Evolutionary conservation across 148 eudicot species (phyloP).

Genomic region (Rheum nobile): DNA sequence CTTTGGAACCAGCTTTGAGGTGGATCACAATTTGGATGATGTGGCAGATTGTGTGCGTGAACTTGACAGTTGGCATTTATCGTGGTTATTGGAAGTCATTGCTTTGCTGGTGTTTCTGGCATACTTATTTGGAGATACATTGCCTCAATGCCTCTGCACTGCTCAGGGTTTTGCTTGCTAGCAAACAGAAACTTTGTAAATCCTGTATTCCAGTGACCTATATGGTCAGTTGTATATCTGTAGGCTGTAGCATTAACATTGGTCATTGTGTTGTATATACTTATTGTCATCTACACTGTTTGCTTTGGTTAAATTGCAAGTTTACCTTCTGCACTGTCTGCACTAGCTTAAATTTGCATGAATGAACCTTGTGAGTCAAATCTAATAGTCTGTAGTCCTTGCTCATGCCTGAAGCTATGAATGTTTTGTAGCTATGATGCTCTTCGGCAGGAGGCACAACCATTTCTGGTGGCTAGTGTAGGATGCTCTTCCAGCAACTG

Average conservation of each 20-base stretch:
- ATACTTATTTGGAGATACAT: neutral
- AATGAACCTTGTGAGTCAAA: neutral
- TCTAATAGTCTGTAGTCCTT: neutral
- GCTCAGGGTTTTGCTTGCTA: too few species aligned
- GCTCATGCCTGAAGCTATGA: neutral
- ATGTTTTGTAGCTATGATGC: too few species aligned
- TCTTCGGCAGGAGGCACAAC: too few species aligned
- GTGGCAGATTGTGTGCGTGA: neutral
- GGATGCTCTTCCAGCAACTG: too few species aligned
- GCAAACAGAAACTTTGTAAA: too few species aligned
- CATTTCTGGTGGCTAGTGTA: too few species aligned
- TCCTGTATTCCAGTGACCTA: too few species aligned
- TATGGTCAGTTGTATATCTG: too few species aligned
- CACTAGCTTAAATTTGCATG: neutral
- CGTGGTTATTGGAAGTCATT: neutral
- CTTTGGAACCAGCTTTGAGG: conserved; percentile 2
- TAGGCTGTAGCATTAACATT: too few species aligned
- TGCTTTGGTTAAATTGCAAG: neutral
- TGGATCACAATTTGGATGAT: neutral
- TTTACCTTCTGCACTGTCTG: neutral
- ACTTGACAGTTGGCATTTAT: neutral
- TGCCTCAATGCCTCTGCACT: too few species aligned
- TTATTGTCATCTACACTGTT: neutral
- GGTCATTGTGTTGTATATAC: too few species aligned
- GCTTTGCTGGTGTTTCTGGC: neutral